A percentile compares a stretch with the other conserved stretches of the same genome.
Evolutionary conservation across 2,329 filamentous ascomycete species (phyloP).

Genomic region (Chaetomium sp.): DNA sequence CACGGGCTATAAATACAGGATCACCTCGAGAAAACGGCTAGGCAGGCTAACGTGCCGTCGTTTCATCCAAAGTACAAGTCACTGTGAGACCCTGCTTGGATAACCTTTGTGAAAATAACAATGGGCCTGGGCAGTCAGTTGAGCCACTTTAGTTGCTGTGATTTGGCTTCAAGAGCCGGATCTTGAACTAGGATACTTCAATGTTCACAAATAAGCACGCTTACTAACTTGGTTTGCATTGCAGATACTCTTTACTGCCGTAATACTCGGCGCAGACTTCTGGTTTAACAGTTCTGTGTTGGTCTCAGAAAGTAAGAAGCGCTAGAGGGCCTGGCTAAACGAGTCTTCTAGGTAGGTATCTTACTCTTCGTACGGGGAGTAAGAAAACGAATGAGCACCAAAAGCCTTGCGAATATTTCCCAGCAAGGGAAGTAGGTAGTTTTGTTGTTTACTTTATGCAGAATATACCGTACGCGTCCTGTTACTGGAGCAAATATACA

Average conservation of each 20-base stretch:
- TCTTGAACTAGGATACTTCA: background rate
- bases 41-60: background rate
- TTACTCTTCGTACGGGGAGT: no score
- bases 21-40: background rate
- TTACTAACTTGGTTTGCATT: background rate
- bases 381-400: no score
- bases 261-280: background rate
- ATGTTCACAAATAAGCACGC: background rate
- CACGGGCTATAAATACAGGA: background rate
- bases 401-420: no score
- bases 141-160: background rate
- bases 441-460: no score
- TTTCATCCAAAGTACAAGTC: slow-evolving; percentile 1
- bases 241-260: background rate
- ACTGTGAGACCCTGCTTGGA: background rate
- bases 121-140: background rate
- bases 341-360: no score
- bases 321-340: no score
- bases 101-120: background rate
- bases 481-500: no score
- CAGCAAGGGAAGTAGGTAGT: no score
- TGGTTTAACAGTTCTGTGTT: no score
- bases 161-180: background rate
- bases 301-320: background rate
- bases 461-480: no score